These are phyloP conservation scores for Xanthoceras sorbifolium DNA, from an alignment of 345 rosid genomes.

Conservation along the genomic window DNA sequence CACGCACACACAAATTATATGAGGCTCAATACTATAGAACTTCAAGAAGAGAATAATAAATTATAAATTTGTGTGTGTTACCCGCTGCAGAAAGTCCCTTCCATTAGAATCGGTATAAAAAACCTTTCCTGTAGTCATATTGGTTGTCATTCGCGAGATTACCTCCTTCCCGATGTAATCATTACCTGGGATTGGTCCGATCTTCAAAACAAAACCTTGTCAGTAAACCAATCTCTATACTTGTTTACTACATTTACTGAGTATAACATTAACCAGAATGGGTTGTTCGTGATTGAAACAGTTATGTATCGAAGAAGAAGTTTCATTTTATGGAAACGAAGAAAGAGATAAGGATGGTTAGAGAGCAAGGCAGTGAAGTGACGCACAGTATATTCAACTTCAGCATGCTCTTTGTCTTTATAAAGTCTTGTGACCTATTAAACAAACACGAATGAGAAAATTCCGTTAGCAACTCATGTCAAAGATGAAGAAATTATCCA, in stretches of 20 bases:
- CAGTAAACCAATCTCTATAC: no score
- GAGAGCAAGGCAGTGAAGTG: not conserved
- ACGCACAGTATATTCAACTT: conserved; percentile 82
- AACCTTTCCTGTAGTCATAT: conserved; percentile 65
- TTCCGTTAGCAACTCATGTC: not conserved
- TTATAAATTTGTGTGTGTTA: no score
- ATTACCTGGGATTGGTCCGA: conserved; percentile 68
- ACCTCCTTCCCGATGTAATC: conserved; percentile 74
- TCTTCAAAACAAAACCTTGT: no score
- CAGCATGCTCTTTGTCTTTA: no score
- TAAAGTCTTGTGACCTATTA: conserved; percentile 61
- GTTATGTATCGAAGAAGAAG: not conserved
- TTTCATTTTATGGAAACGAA: not conserved
- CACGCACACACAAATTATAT: no score
- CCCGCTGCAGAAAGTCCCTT: conserved; percentile 89
- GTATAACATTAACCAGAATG: no score
- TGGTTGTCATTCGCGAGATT: conserved; percentile 61
- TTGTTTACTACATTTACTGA: no score
- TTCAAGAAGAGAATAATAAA: no score
- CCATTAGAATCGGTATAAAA: conserved; percentile 82
- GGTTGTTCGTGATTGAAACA: not conserved
- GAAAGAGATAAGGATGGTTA: not conserved
- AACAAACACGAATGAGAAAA: conserved; percentile 11
- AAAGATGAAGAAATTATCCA: not conserved
- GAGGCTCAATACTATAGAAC: no score